Evolutionary conservation across 2,329 filamentous ascomycete genomes (phyloP), one percentile per base, ranked within the genome.

Genomic region (Penicillium janthinellum): DNA sequence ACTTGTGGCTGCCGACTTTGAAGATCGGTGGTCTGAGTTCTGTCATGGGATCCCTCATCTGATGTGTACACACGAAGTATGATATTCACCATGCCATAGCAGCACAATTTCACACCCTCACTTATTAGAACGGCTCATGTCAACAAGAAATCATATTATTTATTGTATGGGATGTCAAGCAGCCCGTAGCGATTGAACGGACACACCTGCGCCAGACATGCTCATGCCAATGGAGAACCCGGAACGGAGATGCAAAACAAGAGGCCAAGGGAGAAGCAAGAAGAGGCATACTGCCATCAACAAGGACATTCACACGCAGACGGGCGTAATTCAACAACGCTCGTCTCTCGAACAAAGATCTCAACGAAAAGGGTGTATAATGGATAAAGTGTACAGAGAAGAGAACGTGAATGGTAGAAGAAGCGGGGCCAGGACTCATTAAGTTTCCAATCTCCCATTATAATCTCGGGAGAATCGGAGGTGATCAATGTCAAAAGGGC

Each of bases 351-450:
- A 31, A 37, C 22, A 44, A 5, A 25, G 15, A 17, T 57, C 57
- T 57, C 57, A 54, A 34, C 47, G 50, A 28, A 58, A 59, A 58
- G 50, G 58, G 60, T 59, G 60, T 66, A 64, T 62, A 63, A 64
- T 63, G 62, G 53, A 52, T 52, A 66, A 63, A 57, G 64, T 68
- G 59, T 68, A 65, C 62, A 66, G 28, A 67, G 62, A 68, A 68
- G 56, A 45, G 52, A 35, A 67, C 8, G 57, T 45, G 48, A 62
- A 63, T 39, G 17, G 39, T 50, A 56, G 42, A 28, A 25, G 12
- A 15, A 56, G 15, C 3, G 8, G 15, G 15, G 20, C 28, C 22
- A 31, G 5, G 35, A 39, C 35, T 45, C 28, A 31, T 37, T 17
- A 49, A 10, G 47, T 22, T 10, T 49, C 47, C 47, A 35, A 35